Evolutionary conservation across 2,329 filamentous ascomycete species (phyloP).

Genomic region (Cercospora sp.): DNA sequence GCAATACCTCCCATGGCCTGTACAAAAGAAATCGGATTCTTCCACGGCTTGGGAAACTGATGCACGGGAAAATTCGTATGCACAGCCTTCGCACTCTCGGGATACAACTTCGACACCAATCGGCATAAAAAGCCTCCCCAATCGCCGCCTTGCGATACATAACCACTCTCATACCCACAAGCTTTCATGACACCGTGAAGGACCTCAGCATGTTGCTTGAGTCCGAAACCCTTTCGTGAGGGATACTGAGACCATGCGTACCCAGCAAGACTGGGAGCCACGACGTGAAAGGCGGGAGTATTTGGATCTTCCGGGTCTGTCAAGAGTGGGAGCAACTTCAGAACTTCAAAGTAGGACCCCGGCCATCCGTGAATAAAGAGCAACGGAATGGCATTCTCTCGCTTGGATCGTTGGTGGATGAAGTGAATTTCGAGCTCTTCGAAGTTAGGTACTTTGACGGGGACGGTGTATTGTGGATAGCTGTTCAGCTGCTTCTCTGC

Average conservation of each 20-base stretch:
- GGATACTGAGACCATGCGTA: slow-evolving; percentile 47
- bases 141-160: slow-evolving; percentile 63
- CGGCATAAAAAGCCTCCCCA: slow-evolving; percentile 69
- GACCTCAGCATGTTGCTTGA: slow-evolving; percentile 22
- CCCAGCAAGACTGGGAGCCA: slow-evolving; percentile 49
- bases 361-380: slow-evolving; percentile 70
- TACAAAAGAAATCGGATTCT: slow-evolving; percentile 5
- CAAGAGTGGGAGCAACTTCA: slow-evolving; percentile 59
- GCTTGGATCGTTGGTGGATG: slow-evolving; percentile 57
- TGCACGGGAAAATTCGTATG: slow-evolving; percentile 58
- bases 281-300: slow-evolving; percentile 47
- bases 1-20: slow-evolving; percentile 7
- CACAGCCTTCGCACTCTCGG: slow-evolving; percentile 53
- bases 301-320: slow-evolving; percentile 32
- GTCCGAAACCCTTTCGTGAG: slow-evolving; percentile 29
- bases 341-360: slow-evolving; percentile 66
- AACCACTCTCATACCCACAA: slow-evolving; percentile 62
- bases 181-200: slow-evolving; percentile 67
- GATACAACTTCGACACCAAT: slow-evolving; percentile 58
- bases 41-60: slow-evolving; percentile 12
- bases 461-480: slow-evolving; percentile 53
- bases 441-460: slow-evolving; percentile 44
- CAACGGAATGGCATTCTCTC: slow-evolving; percentile 59
- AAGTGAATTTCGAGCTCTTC: slow-evolving; percentile 61
- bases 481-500: slow-evolving; percentile 47